phyloP scores from a whole-genome alignment of 257 asterid genomes.

The Sherardia arvensis region DNA sequence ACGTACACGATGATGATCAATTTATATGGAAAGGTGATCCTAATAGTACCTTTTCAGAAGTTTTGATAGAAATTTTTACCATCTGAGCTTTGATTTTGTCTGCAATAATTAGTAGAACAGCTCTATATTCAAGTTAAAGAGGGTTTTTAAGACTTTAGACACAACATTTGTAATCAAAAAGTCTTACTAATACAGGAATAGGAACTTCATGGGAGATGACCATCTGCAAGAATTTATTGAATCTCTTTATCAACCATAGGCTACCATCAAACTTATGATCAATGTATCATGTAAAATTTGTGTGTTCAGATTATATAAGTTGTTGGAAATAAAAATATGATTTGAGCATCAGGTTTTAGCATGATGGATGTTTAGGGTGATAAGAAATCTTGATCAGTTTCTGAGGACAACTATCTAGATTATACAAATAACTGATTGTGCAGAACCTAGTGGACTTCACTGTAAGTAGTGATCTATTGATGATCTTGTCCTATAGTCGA shows the following conservation, averaged over 20 bases:
- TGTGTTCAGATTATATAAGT: neutral
- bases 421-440: neutral
- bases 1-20: slow-evolving; percentile 84
- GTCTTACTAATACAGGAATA: neutral
- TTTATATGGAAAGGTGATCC: slow-evolving; percentile 69
- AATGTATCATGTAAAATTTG: neutral
- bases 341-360: neutral
- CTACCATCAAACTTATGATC: neutral
- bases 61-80: too few relatives aligned
- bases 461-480: neutral
- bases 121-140: neutral
- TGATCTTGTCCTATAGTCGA: neutral
- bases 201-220: neutral
- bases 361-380: neutral
- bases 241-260: neutral
- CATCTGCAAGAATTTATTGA: neutral
- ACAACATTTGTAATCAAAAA: neutral
- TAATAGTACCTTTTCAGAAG: neutral
- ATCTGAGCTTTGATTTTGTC: neutral
- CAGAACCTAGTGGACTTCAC: neutral
- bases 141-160: neutral
- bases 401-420: neutral
- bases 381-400: neutral
- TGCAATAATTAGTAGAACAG: neutral
- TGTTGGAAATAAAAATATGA: neutral